phyloP scores from a whole-genome alignment of 345 rosid genomes.

The Orychophragmus violaceus region DNA sequence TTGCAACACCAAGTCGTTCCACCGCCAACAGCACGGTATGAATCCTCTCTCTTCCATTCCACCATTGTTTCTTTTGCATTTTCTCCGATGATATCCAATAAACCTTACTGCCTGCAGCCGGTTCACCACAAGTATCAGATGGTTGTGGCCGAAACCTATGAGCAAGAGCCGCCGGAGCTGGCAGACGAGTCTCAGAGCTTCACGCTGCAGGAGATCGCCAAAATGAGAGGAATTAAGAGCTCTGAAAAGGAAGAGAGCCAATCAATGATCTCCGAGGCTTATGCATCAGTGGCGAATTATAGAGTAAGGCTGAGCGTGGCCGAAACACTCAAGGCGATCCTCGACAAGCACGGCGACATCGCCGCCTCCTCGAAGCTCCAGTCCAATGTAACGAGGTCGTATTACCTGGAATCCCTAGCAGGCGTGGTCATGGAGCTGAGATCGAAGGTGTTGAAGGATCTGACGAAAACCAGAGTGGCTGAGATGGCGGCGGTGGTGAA shows the following conservation, averaged over 20 bases:
- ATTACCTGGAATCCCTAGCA: conserved; percentile 63
- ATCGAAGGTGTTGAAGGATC: conserved; percentile 34
- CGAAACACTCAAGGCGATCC: conserved; percentile 41
- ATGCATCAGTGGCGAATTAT: conserved; percentile 62
- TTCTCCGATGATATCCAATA: neutral
- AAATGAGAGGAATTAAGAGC: conserved; percentile 27
- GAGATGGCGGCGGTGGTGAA: conserved; percentile 66
- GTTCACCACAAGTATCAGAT: conserved; percentile 19
- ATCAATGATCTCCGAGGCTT: conserved; percentile 55
- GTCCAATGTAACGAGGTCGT: conserved; percentile 50
- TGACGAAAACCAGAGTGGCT: conserved; percentile 49
- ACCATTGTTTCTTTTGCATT: neutral
- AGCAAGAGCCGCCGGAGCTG: conserved; percentile 32
- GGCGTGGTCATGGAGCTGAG: conserved; percentile 61
- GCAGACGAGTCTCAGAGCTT: conserved; percentile 31
- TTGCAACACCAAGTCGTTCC: conserved; percentile 11
- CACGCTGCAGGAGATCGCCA: conserved; percentile 22
- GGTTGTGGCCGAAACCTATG: conserved; percentile 9
- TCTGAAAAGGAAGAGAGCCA: conserved; percentile 42
- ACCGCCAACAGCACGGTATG: too few species aligned
- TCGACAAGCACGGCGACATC: conserved; percentile 66
- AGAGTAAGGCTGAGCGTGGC: conserved; percentile 46
- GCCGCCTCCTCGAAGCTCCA: conserved; percentile 54
- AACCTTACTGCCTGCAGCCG: too few species aligned
- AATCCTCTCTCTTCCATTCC: neutral